Evolutionary conservation across 129 eudicot genomes (phyloP), one percentile per base, ranked within the genome.

Genomic region (Flaveria linearis): DNA sequence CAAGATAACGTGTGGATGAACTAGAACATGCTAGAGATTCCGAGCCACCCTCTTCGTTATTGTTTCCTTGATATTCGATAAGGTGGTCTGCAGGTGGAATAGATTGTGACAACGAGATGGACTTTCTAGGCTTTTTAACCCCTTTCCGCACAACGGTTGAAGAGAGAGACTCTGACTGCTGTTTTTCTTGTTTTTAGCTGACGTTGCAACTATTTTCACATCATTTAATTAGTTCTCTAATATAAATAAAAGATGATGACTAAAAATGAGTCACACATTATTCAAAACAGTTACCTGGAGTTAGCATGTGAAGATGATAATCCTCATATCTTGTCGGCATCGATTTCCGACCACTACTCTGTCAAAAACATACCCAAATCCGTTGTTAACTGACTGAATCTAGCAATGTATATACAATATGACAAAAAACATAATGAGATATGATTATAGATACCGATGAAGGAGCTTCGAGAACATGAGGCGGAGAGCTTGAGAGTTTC

Each of bases 61-160:
- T 17, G 46, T 76, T 84, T 75, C 83, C 90, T 20, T 87, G 82
- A 6, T 81, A 85, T 85, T 85, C 84, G 36, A 75, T 41, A 68
- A 3, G 45, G 55, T 15, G 68, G 72, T 8, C 45, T 65, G 63
- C 41, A 28, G 56, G 74, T 17, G 55, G 55, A 3, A 41, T 45
- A 68, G 71, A 46, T 46, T 25, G 43, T 20, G 71, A 18, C 45
- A 36, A 45, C 7, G 41, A 11, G 16, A 68, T 20, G 9, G 83
- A 77, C 74, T 75, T 81, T 63, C 49, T 61, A n/a, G n/a, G 46
- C 84, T 82, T 87, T 65, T 73, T 82, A 23, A 76, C 74, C 20
- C 66, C 51, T 81, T 84, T 86, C 46, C 58, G 81, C 26, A 73
- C 69, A 45, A 61, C 43, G 6, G 79, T 39, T 50, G 75, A 53